A percentile compares a stretch with the other conserved stretches of the same genome.
Conservation (phyloP, 768 basidiomycete genomes). For the Paxillus rubicundulus region DNA sequence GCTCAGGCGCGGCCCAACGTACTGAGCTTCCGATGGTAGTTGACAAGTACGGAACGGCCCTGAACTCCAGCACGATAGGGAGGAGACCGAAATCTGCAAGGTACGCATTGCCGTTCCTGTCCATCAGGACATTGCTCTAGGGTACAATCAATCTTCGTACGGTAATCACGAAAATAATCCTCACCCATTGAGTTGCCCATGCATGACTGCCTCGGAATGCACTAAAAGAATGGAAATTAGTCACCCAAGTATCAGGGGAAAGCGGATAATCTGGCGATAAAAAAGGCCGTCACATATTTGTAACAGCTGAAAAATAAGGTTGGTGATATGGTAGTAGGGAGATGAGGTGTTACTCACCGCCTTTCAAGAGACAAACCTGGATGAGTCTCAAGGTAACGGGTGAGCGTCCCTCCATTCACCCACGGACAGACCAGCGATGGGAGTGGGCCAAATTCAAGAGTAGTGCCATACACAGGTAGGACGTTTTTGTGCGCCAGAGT, state of each 20-base stretch:
- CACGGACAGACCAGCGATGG: conserved; percentile 36
- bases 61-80: conserved; percentile 24
- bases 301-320: neutral
- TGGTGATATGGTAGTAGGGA: neutral
- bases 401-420: conserved; percentile 30
- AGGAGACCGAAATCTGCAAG: conserved; percentile 41
- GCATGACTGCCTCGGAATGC: conserved; percentile 32
- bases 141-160: neutral
- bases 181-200: conserved; percentile 47
- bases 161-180: neutral
- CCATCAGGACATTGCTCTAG: conserved; percentile 38
- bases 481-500: conserved; percentile 27
- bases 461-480: conserved; percentile 28
- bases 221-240: neutral
- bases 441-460: conserved; percentile 28
- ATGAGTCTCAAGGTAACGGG: conserved; percentile 18
- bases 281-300: conserved; percentile 17
- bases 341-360: conserved; percentile 11
- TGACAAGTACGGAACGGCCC: conserved; percentile 21
- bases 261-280: conserved; percentile 9
- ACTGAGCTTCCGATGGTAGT: conserved; percentile 43
- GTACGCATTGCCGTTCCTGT: conserved; percentile 27
- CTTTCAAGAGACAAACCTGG: conserved; percentile 2
- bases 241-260: neutral
- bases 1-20: conserved; percentile 45